These are phyloP conservation scores for Oxyria digyna DNA, from an alignment of 148 eudicot genomes.

Conservation along the genomic window DNA sequence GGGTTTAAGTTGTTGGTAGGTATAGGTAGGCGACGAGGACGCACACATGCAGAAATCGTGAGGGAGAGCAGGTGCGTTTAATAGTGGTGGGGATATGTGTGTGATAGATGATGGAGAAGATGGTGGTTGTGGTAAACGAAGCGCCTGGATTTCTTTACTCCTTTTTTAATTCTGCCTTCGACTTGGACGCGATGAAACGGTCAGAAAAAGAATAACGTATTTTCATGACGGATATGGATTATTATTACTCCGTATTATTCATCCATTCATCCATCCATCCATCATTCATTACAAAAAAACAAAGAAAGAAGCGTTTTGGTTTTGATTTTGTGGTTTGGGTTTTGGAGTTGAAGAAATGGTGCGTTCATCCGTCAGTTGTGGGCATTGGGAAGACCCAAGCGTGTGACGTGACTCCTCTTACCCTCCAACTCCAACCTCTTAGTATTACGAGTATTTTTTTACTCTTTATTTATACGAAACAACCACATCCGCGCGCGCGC, in stretches of 20 bases:
- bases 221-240: neutral
- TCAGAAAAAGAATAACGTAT: neutral
- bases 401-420: slow-evolving; percentile 1
- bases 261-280: too few species aligned
- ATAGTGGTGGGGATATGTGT: slow-evolving; percentile 9
- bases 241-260: too few species aligned
- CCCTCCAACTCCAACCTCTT: too few species aligned
- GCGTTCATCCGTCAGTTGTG: slow-evolving; percentile 2
- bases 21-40: slow-evolving; percentile 12
- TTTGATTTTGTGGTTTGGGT: too few species aligned
- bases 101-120: too few species aligned
- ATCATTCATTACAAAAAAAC: too few species aligned
- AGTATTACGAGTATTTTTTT: too few species aligned
- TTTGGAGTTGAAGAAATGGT: slow-evolving; percentile 1
- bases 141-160: neutral
- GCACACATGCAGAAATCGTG: slow-evolving; percentile 41
- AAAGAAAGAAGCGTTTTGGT: slow-evolving; percentile 2
- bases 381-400: neutral
- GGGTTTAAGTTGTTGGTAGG: too few species aligned
- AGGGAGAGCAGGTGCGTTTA: slow-evolving; percentile 26
- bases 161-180: too few species aligned
- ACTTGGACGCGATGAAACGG: neutral
- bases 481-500: too few species aligned
- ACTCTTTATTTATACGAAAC: too few species aligned
- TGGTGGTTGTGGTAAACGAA: slow-evolving; percentile 1